phyloP scores from a whole-genome alignment of 2,329 filamentous ascomycete genomes.

The Trichoderma pleuroti region DNA sequence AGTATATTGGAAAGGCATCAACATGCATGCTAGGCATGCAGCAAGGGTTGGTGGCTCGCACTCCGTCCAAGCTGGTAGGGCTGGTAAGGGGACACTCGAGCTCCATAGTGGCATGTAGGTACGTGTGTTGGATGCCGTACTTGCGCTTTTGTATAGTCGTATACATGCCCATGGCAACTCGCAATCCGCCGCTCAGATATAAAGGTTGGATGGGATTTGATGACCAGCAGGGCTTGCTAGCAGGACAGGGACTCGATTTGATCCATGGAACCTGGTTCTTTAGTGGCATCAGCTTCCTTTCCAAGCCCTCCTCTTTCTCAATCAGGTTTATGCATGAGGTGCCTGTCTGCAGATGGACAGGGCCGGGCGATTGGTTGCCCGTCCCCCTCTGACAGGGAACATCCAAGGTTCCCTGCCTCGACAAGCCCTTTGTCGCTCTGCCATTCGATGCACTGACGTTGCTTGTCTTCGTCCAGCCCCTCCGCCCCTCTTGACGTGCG shows the following conservation, averaged over 20 bases:
- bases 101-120: neutral
- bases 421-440: neutral
- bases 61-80: neutral
- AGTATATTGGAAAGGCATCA: neutral
- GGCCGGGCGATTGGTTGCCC: neutral
- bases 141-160: neutral
- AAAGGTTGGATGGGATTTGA: neutral
- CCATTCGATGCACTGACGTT: neutral
- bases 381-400: neutral
- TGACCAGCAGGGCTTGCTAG: neutral
- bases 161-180: neutral
- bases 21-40: neutral
- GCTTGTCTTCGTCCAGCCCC: neutral
- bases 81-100: neutral
- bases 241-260: neutral
- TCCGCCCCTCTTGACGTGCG: neutral
- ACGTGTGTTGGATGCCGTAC: neutral
- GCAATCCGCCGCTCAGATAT: neutral
- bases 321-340: conserved; percentile 10
- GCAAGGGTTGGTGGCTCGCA: neutral
- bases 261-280: neutral
- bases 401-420: neutral
- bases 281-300: conserved; percentile 4
- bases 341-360: neutral
- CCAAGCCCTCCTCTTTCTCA: conserved; percentile 1